Conservation (phyloP, 805 yeast genomes). For the Lipomyces yamanashiensis region DNA sequence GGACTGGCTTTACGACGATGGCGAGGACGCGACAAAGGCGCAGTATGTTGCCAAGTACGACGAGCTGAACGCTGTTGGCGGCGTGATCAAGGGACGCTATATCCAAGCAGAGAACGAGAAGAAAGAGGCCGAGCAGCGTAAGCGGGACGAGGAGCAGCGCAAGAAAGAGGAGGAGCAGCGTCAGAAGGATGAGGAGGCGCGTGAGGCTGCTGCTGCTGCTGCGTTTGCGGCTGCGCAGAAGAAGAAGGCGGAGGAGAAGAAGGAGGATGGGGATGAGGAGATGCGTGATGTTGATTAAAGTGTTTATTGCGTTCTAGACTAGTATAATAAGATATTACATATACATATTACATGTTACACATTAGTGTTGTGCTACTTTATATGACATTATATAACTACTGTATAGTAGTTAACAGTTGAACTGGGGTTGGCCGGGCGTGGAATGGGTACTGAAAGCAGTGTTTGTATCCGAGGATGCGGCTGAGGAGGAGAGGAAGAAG, state of each 20-base stretch:
- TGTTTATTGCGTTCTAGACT: background rate
- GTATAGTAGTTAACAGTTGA: background rate
- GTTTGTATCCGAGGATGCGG: background rate
- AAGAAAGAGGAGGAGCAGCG: slow-evolving; percentile 79
- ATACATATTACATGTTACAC: background rate
- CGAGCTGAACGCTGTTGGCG: slow-evolving; percentile 93
- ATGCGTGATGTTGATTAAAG: slow-evolving; percentile 31
- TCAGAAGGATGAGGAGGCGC: slow-evolving; percentile 51
- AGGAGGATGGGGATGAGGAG: slow-evolving; percentile 24
- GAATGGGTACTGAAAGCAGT: background rate
- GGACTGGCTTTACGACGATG: slow-evolving; percentile 98
- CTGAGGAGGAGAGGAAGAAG: background rate
- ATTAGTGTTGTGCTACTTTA: background rate
- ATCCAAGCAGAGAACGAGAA: slow-evolving; percentile 90
- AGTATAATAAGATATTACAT: background rate
- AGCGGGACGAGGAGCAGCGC: slow-evolving; percentile 81
- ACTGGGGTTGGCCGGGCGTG: background rate
- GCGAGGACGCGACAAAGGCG: slow-evolving; percentile 95
- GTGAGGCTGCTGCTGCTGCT: slow-evolving; percentile 40
- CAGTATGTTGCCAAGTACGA: slow-evolving; percentile 97
- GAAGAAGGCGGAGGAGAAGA: slow-evolving; percentile 14
- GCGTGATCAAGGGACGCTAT: slow-evolving; percentile 94
- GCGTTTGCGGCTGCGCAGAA: slow-evolving; percentile 17
- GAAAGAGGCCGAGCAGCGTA: slow-evolving; percentile 85
- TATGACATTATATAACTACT: background rate